Base-by-base conservation (phyloP, 345 rosid genomes). In the Eucalyptus pumila region DNA sequence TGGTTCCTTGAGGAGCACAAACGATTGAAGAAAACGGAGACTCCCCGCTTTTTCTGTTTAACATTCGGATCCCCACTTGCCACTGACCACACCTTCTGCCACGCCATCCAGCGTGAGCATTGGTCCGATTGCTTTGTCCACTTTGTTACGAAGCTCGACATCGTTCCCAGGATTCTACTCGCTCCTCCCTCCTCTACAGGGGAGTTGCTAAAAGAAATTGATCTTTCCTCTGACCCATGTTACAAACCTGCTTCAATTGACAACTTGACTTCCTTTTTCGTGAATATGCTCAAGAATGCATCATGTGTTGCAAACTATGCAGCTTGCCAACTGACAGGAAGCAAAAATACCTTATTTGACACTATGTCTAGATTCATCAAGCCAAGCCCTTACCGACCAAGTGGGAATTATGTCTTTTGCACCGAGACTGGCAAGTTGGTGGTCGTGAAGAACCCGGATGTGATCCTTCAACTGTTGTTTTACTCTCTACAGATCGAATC, bases 41-140 rank as follows among this genome's bases (percentile, higher is more conserved):
- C n/a, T 14, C 50, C 14, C 32, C 45, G 34, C 34, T 44, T 96
- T 52, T 85, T 89, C n/a, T 96, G 99, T 88, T n/a, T 97, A 49
- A 97, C 99, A 14, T 97, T 96, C 88, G 99, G 96, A 80, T 97
- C 98, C 87, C 99, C 99, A 51, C 94, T 96, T 47, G 91, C 95
- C 14, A 96, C 95, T 9, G 96, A 96, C 90, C 89, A 49, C 88
- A 89, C 95, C 87, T 90, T 96, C 86, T 93, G 92, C 89, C 97
- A 93, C 86, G 97, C 99, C 3, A 91, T 97, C 27, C 90, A 92
- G 42, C 93, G 99, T 21, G 97, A 97, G 89, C 91, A 91, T 12
- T 97, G 99, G 99, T 94, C 96, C 15, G 89, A 86, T 34, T 91
- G 81, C 92, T 96, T 96, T 89, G 87, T 94, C 3, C 95, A 96